Evolutionary conservation across 2,329 filamentous ascomycete genomes (phyloP), one percentile per base, ranked within the genome.

Genomic region (Fusarium domesticum): DNA sequence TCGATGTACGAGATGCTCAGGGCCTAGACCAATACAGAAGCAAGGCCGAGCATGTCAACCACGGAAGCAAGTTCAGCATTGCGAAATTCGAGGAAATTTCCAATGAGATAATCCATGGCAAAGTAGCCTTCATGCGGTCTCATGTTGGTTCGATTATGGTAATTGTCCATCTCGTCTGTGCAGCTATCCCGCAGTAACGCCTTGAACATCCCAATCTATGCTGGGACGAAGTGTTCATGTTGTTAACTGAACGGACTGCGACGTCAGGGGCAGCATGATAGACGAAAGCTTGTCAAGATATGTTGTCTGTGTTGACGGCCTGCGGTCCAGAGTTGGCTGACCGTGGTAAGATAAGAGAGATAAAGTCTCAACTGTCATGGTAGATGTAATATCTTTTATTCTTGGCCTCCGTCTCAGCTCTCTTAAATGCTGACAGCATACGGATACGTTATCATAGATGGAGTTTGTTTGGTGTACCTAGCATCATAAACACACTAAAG

Each of bases 21-120:
- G 1, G 45, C 19, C 18, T 60, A 54, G 2, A 61, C 40, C 0
- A 54, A 33, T 1, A 45, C 32, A 2, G 59, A 59, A 0, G 51
- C 37, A 4, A 56, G 46, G 6, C 56, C 59, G 2, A 60, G 47
- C 4, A 58, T 45, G 6, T 61, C 56, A 19, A 47, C 50, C 6
- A 47, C 46, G 6, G 56, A 45, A 4, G 45, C 48, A 2, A 61
- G 39, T 15, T 61, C 59, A 2, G 57, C 47, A 34, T 61, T 60
- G 34, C 54, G 48, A 16, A 42, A 59, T 8, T 60, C 57, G 7
- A 47, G 47, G 42, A 54, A 50, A 1, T 48, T 42, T 1, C 19
- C 16, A 12, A 60, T 42, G 18, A 60, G 49, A n/a, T 53, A 58
- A 18, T 37, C 42, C 19, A 59, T 51, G 2, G 59, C 45, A 1